A percentile compares a stretch with the other conserved stretches of the same genome.
Evolutionary conservation across 345 rosid genomes (phyloP).

Genomic region (Excoecaria cochinchinensis): DNA sequence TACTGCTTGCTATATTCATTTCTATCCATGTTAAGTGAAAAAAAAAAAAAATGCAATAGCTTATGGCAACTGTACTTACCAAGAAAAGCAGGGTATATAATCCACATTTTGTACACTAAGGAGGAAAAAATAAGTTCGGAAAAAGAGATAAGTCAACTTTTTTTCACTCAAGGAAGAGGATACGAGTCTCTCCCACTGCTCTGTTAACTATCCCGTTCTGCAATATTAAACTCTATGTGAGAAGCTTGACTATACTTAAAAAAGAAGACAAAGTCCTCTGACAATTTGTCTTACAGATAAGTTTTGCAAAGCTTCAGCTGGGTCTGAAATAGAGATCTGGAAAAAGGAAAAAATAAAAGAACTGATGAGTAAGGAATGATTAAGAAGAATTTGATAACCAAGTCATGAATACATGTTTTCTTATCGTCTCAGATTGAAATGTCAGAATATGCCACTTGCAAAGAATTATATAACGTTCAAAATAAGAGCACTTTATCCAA

Average conservation of each 20-base stretch:
- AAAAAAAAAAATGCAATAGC: slow-evolving; percentile 24
- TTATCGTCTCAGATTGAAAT: background rate
- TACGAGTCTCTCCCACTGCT: slow-evolving; percentile 94
- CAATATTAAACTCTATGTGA: slow-evolving; percentile 30
- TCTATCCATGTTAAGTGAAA: slow-evolving; percentile 46
- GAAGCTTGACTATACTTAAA: slow-evolving; percentile 22
- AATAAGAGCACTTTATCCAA: background rate
- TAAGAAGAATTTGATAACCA: background rate
- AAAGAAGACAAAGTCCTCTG: slow-evolving; percentile 9
- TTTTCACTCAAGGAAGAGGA: slow-evolving; percentile 32
- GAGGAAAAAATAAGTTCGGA: background rate
- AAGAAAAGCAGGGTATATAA: background rate
- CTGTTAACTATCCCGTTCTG: slow-evolving; percentile 82
- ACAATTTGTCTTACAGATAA: slow-evolving; percentile 58
- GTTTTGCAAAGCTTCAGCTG: slow-evolving; percentile 59
- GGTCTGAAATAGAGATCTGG: slow-evolving; percentile 50
- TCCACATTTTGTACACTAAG: no score
- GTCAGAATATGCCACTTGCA: background rate
- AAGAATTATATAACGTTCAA: background rate
- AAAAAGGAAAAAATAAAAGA: slow-evolving; percentile 20
- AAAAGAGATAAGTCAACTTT: background rate
- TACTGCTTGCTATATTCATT: slow-evolving; percentile 89
- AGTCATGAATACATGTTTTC: background rate
- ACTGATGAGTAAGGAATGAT: slow-evolving; percentile 7
- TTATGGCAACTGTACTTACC: background rate